Percentiles rank a stretch among this genome's conserved stretches.
These are phyloP conservation scores for Chaetomium cochliodes DNA, from an alignment of 495 filamentous ascomycete species.

Conservation along the genomic window DNA sequence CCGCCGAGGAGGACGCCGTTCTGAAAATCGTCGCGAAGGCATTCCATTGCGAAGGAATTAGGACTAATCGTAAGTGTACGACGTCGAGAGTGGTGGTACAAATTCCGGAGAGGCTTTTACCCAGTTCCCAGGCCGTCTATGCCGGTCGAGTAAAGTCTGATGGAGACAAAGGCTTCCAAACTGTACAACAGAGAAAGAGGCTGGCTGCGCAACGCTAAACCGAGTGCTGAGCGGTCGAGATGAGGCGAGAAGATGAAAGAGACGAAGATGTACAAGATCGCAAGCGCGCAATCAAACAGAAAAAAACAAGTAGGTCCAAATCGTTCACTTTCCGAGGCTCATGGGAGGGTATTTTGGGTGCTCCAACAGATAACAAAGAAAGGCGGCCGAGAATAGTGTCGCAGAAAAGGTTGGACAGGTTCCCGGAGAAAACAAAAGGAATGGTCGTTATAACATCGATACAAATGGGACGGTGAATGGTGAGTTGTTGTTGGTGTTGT, in stretches of 20 bases:
- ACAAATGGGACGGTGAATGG: slow-evolving; percentile 46
- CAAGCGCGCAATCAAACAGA: slow-evolving; percentile 41
- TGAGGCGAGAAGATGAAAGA: slow-evolving; percentile 33
- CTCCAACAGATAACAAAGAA: slow-evolving; percentile 55
- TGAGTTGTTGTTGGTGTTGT: slow-evolving; percentile 29
- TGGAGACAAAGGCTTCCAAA: slow-evolving; percentile 40
- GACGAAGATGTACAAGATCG: slow-evolving; percentile 47
- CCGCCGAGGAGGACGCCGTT: slow-evolving; percentile 73
- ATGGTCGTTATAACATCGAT: slow-evolving; percentile 71
- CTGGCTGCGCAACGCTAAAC: slow-evolving; percentile 3
- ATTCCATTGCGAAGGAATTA: slow-evolving; percentile 64
- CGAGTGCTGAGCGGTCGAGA: slow-evolving; percentile 23
- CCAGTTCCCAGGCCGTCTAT: slow-evolving; percentile 43
- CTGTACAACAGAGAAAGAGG: slow-evolving; percentile 43
- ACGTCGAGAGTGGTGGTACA: slow-evolving; percentile 38
- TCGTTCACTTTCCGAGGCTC: slow-evolving; percentile 63
- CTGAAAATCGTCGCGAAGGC: slow-evolving; percentile 70
- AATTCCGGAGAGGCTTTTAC: slow-evolving; percentile 34
- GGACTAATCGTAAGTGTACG: slow-evolving; percentile 24
- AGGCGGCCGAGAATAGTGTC: slow-evolving; percentile 39
- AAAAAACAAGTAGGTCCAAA: slow-evolving; percentile 54
- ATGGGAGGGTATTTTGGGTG: slow-evolving; percentile 61
- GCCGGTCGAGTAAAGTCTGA: slow-evolving; percentile 37
- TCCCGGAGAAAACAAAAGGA: slow-evolving; percentile 49
- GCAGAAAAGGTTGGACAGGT: slow-evolving; percentile 47